phyloP scores from a whole-genome alignment of 2,329 filamentous ascomycete genomes.

The Verticillium longisporum region DNA sequence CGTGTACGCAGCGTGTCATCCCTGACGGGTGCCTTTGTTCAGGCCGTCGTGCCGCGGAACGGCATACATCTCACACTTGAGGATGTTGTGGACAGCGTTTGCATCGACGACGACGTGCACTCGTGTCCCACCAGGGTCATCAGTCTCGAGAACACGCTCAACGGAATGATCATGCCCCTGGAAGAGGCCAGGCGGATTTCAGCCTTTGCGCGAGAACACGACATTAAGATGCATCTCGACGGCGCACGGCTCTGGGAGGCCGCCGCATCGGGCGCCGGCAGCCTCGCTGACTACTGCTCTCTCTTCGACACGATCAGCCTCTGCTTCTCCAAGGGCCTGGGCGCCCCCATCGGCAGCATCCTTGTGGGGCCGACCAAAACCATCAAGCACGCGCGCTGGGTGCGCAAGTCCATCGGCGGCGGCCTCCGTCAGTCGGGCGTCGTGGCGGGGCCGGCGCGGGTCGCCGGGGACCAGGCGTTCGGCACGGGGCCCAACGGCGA shows the following conservation, averaged over 20 bases:
- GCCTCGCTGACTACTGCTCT: conserved; percentile 58
- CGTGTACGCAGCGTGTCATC: conserved; percentile 47
- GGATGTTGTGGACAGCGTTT: conserved; percentile 61
- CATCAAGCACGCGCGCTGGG: conserved; percentile 32
- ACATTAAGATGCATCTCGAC: conserved; percentile 68
- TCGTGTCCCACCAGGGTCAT: conserved; percentile 75
- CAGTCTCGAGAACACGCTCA: conserved; percentile 78
- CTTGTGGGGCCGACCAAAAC: conserved; percentile 45
- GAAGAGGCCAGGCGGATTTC: conserved; percentile 63
- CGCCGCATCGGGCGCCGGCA: conserved; percentile 61
- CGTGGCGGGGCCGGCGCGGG: conserved; percentile 62
- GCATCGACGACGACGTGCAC: conserved; percentile 66
- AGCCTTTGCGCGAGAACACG: conserved; percentile 57
- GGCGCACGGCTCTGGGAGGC: conserved; percentile 81
- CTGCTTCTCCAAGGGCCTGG: conserved; percentile 78
- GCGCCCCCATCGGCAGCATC: conserved; percentile 73
- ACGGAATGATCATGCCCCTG: conserved; percentile 72
- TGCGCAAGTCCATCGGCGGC: conserved; percentile 67
- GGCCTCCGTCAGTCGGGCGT: conserved; percentile 68
- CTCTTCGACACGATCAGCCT: conserved; percentile 69
- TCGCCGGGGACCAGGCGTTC: conserved; percentile 52
- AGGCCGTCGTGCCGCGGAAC: conserved; percentile 62
- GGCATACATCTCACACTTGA: conserved; percentile 68
- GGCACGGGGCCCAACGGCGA: conserved; percentile 25
- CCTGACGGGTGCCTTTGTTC: conserved; percentile 64